phyloP scores from a whole-genome alignment of 768 basidiomycete genomes.

The Sarcodon aspratus region DNA sequence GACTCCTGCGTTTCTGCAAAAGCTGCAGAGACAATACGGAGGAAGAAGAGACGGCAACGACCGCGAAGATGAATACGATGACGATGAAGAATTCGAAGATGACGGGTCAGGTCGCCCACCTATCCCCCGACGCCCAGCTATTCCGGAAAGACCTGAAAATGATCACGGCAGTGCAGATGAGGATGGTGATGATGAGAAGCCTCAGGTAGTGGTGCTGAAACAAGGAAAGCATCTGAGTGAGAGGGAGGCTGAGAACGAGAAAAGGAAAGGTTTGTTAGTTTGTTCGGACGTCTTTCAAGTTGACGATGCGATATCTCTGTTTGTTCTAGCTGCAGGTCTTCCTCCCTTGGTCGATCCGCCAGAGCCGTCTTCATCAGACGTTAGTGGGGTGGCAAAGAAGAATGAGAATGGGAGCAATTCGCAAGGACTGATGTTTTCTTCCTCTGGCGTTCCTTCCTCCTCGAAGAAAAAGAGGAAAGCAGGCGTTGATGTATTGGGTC shows the following conservation, averaged over 20 bases:
- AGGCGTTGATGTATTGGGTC: constrained; percentile 18
- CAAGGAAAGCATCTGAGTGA: constrained; percentile 81
- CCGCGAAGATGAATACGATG: constrained; percentile 34
- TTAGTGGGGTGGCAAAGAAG: background rate
- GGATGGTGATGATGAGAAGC: constrained; percentile 56
- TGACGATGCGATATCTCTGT: background rate
- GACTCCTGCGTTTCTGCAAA: constrained; percentile 55
- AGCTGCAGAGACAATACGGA: constrained; percentile 50
- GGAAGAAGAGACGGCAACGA: constrained; percentile 30
- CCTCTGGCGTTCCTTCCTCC: constrained; percentile 12
- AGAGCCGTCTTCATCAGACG: background rate
- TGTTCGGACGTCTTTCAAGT: constrained; percentile 1
- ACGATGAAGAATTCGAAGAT: constrained; percentile 45
- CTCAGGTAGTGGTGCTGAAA: constrained; percentile 81
- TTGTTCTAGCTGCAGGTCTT: constrained; percentile 44
- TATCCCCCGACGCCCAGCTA: constrained; percentile 53
- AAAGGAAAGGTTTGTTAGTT: constrained; percentile 48
- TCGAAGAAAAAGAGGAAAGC: constrained; percentile 24
- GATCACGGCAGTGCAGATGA: constrained; percentile 70
- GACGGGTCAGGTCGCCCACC: constrained; percentile 60
- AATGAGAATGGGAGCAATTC: constrained; percentile 8
- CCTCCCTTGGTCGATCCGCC: constrained; percentile 34
- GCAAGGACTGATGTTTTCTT: constrained; percentile 28
- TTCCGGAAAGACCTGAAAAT: constrained; percentile 54
- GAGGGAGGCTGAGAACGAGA: constrained; percentile 67